These are phyloP conservation scores for Helminthosporium solani DNA, from an alignment of 2,329 filamentous ascomycete species.

Conservation along the genomic window DNA sequence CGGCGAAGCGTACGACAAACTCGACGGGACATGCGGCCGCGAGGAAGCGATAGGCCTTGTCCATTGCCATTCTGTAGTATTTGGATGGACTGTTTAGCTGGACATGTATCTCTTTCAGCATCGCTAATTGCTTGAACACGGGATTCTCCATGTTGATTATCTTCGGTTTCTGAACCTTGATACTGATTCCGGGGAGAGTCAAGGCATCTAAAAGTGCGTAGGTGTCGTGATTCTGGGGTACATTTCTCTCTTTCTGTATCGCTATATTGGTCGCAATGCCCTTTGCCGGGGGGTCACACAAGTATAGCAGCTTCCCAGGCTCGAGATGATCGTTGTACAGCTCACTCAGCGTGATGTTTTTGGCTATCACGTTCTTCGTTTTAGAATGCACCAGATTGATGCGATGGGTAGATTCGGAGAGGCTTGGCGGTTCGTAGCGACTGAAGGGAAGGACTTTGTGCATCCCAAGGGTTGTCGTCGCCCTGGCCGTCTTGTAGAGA, in stretches of 20 bases:
- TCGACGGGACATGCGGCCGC: slow-evolving; percentile 24
- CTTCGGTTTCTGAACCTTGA: neutral
- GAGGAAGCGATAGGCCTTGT: slow-evolving; percentile 29
- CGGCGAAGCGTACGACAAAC: slow-evolving; percentile 15
- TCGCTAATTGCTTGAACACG: slow-evolving; percentile 6
- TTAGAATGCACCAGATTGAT: slow-evolving; percentile 17
- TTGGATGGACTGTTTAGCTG: slow-evolving; percentile 11
- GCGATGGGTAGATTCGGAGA: slow-evolving; percentile 13
- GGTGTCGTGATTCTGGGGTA: slow-evolving; percentile 2
- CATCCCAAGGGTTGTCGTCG: slow-evolving; percentile 24
- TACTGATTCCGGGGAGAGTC: neutral
- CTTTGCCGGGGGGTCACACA: slow-evolving; percentile 5
- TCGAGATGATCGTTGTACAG: slow-evolving; percentile 19
- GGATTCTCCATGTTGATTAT: neutral
- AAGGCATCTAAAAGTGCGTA: slow-evolving; percentile 15
- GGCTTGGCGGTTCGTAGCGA: slow-evolving; percentile 11
- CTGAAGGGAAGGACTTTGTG: slow-evolving; percentile 28
- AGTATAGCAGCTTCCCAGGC: slow-evolving; percentile 24
- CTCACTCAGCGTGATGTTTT: slow-evolving; percentile 12
- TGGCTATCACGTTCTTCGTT: neutral
- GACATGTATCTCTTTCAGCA: slow-evolving; percentile 22
- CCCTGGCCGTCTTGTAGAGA: slow-evolving; percentile 30
- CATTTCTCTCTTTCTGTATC: slow-evolving; percentile 2
- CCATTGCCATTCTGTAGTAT: slow-evolving; percentile 14
- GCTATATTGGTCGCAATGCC: slow-evolving; percentile 2